Percentiles rank a stretch among this genome's conserved stretches.
These are phyloP conservation scores for Chlorella sorokiniana DNA, from an alignment of 139 green algal genomes.

Conservation along the genomic window DNA sequence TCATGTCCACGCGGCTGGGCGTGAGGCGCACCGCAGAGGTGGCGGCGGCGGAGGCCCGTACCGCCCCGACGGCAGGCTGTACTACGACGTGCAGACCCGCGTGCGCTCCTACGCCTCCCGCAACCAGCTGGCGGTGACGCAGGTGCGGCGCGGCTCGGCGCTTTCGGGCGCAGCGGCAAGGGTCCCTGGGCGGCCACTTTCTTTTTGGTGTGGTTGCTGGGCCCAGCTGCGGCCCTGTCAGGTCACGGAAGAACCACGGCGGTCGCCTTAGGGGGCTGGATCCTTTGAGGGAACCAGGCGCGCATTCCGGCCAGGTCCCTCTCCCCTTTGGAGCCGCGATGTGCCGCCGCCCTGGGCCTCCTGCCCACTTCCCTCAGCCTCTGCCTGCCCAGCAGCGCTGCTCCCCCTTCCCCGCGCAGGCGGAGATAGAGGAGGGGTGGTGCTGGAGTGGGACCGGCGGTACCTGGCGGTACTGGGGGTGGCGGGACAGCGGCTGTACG, in stretches of 20 bases:
- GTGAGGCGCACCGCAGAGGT: slow-evolving; percentile 66
- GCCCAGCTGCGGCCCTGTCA: no score
- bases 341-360: no score
- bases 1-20: slow-evolving; percentile 95
- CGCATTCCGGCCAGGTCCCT: no score
- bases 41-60: slow-evolving; percentile 37
- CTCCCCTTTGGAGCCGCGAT: no score
- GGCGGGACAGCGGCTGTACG: slow-evolving; percentile 85
- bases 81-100: slow-evolving; percentile 66
- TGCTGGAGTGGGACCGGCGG: slow-evolving; percentile 83
- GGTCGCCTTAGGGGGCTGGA: no score
- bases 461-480: slow-evolving; percentile 78
- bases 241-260: no score
- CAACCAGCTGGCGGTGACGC: slow-evolving; percentile 78
- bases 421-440: slow-evolving; percentile 37
- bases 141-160: slow-evolving; percentile 42
- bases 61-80: slow-evolving; percentile 54
- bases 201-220: no score
- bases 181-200: no score
- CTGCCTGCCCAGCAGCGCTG: no score
- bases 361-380: slow-evolving; percentile 10
- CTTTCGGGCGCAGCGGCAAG: slow-evolving; percentile 35
- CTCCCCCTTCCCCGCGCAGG: no score
- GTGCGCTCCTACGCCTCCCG: slow-evolving; percentile 76
- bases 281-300: no score